Percentiles rank a stretch among this genome's conserved stretches.
These are phyloP conservation scores for Neofusicoccum parvum DNA, from an alignment of 2,329 filamentous ascomycete species.

Conservation along the genomic window DNA sequence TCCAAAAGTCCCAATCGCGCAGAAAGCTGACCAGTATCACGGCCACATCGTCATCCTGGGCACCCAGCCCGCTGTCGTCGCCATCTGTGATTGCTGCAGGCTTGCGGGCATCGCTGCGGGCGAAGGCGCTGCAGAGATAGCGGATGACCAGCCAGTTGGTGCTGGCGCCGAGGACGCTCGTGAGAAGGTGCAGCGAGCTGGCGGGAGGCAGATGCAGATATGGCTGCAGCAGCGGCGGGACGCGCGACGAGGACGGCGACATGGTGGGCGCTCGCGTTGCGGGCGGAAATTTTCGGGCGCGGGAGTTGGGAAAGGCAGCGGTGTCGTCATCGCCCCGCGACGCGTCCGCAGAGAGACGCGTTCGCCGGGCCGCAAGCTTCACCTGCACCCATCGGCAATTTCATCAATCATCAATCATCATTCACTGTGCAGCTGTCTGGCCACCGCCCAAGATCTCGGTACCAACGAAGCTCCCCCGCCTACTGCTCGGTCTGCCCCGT, in stretches of 20 bases:
- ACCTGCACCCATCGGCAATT: too few relatives aligned
- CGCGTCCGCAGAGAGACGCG: not conserved
- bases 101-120: constrained; percentile 25
- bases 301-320: not conserved
- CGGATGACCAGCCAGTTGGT: constrained; percentile 60
- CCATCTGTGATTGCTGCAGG: constrained; percentile 23
- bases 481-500: not conserved
- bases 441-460: too few relatives aligned
- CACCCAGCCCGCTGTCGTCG: constrained; percentile 40
- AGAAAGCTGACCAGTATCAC: constrained; percentile 83
- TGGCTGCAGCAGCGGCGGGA: constrained; percentile 66
- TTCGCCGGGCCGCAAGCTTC: not conserved
- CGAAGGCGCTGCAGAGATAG: constrained; percentile 52
- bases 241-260: constrained; percentile 45
- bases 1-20: constrained; percentile 78
- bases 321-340: not conserved
- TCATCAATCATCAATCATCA: not conserved
- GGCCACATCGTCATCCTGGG: constrained; percentile 29
- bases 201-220: constrained; percentile 58
- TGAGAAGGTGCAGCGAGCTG: constrained; percentile 66
- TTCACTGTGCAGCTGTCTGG: not conserved
- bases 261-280: constrained; percentile 25
- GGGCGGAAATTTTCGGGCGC: constrained; percentile 7
- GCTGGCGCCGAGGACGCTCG: constrained; percentile 59
- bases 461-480: too few relatives aligned